Conservation (phyloP, 1,139 yeast species). For the Debaryomyces sp. region DNA sequence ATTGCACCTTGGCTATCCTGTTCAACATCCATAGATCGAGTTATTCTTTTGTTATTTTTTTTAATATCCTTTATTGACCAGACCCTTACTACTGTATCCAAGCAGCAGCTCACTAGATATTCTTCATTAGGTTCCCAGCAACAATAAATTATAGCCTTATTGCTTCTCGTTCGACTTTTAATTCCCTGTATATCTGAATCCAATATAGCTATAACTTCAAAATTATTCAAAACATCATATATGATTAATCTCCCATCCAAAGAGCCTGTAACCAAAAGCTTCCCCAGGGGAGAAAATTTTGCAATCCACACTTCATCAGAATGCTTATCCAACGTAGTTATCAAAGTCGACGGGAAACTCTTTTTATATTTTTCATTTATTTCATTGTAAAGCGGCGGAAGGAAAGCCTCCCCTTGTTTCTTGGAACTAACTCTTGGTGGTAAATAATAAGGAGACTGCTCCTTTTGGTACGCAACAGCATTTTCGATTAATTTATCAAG, state of each 20-base stretch:
- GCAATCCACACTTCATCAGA: constrained; percentile 84
- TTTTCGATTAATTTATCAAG: constrained; percentile 31
- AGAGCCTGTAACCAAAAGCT: constrained; percentile 74
- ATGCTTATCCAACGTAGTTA: constrained; percentile 52
- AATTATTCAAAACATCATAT: constrained; percentile 64
- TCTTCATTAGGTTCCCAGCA: constrained; percentile 75
- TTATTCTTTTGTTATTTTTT: constrained; percentile 27
- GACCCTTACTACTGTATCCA: constrained; percentile 65
- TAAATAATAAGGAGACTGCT: constrained; percentile 34
- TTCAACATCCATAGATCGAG: constrained; percentile 25
- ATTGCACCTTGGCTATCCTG: constrained; percentile 16
- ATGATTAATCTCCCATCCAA: constrained; percentile 66
- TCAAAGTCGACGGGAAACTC: constrained; percentile 47
- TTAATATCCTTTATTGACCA: constrained; percentile 56
- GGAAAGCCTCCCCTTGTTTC: constrained; percentile 5
- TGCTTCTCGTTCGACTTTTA: constrained; percentile 17
- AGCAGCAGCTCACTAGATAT: constrained; percentile 68
- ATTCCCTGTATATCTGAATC: constrained; percentile 29
- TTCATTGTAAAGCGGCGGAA: constrained; percentile 4
- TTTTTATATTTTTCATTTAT: constrained; percentile 23
- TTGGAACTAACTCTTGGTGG: constrained; percentile 28
- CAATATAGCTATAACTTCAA: constrained; percentile 42
- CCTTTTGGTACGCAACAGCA: constrained; percentile 30
- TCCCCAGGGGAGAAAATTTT: constrained; percentile 78
- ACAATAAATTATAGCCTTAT: constrained; percentile 65